phyloP scores from a whole-genome alignment of 768 basidiomycete species.

The Saitozyma sp. region DNA sequence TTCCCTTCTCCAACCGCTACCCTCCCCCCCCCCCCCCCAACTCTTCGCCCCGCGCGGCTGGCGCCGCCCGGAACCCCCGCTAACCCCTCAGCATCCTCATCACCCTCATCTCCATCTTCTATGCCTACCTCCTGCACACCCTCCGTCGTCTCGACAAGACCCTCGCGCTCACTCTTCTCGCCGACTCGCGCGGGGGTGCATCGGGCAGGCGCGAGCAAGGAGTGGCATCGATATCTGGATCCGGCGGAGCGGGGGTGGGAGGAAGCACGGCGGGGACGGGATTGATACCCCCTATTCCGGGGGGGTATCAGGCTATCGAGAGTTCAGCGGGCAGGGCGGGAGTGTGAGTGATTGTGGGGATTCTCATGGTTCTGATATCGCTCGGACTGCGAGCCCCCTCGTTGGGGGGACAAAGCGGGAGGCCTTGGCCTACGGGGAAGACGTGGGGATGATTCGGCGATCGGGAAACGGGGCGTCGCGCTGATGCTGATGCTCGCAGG shows the following conservation, averaged over 20 bases:
- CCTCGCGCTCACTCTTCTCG: conserved; percentile 31
- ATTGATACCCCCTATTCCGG: conserved; percentile 26
- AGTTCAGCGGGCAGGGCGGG: conserved; percentile 16
- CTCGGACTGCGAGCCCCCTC: background rate
- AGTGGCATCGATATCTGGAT: background rate
- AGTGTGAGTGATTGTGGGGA: conserved; percentile 12
- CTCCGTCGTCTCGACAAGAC: conserved; percentile 31
- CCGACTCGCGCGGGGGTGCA: background rate
- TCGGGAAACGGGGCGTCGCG: background rate
- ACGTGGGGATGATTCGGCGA: conserved; percentile 5
- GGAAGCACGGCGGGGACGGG: conserved; percentile 11
- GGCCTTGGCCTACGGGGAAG: no score
- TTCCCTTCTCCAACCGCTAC: no score
- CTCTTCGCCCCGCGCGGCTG: no score
- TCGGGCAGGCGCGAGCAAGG: no score
- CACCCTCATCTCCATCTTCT: conserved; percentile 40
- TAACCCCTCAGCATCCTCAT: conserved; percentile 31
- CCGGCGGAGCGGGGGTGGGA: conserved; percentile 13
- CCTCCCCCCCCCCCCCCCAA: no score
- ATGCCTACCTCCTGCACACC: conserved; percentile 36
- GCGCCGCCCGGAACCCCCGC: no score
- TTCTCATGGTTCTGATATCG: background rate
- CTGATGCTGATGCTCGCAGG: conserved; percentile 4
- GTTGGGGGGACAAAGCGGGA: no score
- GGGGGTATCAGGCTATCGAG: conserved; percentile 30